These are phyloP conservation scores for Pythium dissotocum DNA, from an alignment of 352 stramenopile species.

Conservation along the genomic window DNA sequence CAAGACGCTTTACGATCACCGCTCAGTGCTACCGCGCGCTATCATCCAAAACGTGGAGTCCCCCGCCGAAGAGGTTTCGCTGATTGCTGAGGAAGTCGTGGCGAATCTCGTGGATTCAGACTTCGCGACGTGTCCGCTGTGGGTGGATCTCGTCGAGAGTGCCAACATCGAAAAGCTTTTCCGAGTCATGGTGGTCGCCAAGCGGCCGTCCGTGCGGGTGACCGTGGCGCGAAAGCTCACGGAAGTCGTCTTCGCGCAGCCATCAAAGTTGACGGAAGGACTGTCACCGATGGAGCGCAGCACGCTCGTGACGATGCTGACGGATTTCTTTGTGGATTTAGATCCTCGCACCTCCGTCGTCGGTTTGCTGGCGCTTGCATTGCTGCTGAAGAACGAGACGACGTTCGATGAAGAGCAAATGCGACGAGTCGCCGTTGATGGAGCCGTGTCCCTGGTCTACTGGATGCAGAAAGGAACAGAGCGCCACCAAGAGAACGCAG, in stretches of 20 bases:
- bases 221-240: constrained; percentile 73
- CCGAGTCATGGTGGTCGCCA: constrained; percentile 54
- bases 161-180: constrained; percentile 63
- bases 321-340: constrained; percentile 69
- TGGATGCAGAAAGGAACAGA: constrained; percentile 87
- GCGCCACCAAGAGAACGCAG: constrained; percentile 76
- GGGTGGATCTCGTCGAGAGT: constrained; percentile 70
- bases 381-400: constrained; percentile 68
- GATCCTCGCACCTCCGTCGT: constrained; percentile 76
- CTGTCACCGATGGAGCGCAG: constrained; percentile 51
- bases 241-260: constrained; percentile 70
- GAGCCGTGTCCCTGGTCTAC: constrained; percentile 69
- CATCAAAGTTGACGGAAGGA: constrained; percentile 55
- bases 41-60: constrained; percentile 76
- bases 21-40: constrained; percentile 42
- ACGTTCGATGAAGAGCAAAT: constrained; percentile 56
- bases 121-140: constrained; percentile 81
- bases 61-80: constrained; percentile 42
- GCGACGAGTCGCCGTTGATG: constrained; percentile 72
- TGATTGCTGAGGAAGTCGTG: constrained; percentile 71
- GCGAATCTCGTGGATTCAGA: constrained; percentile 78
- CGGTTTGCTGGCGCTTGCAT: constrained; percentile 60
- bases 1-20: constrained; percentile 78
- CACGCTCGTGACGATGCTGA: constrained; percentile 69
- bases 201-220: constrained; percentile 58